Evolutionary conservation across 768 basidiomycete species (phyloP), one percentile per base, ranked within the genome.

Genomic region (Psilocybe sp.): DNA sequence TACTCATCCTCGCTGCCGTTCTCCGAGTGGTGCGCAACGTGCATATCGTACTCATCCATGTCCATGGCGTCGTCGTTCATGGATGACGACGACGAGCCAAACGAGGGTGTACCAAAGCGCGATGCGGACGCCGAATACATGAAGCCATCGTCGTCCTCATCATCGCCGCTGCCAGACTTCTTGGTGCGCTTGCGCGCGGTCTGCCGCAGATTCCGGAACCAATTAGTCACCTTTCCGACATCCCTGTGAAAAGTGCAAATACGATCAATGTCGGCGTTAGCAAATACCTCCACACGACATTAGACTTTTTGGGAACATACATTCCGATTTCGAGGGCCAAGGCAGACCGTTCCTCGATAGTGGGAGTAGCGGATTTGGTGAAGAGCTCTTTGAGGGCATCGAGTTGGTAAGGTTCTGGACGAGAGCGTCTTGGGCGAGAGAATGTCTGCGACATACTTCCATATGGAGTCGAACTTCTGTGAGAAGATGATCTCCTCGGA

Each of bases 181-280:
- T 76, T 82, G 49, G 79, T 77, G 18, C 88, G 81, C 66, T 84
- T 89, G 38, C 88, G 71, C n/a, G 88, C 78, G 14, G 86, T 87
- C 69, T 92, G 89, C 34, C 89, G 80, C 50, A 91, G 75, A 62
- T 92, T 92, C 33, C 89, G 77, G 75, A 91, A 91, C 89, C 89
- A 92, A 64, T 92, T 92, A 14, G 89, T 89, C 46, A 92, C 88
- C 68, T 89, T 89, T 55, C 83, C 85, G 49, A 91, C 66, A 67
- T 92, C 89, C 89, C 81, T 84, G 60, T 51, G 49, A 53, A 49
- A 47, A 60, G 23, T 28, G 23, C 23, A 50, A 51, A 58, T 32
- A 45, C 57, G 36, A 51, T 49, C 56, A 39, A 47, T 51, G 46
- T 40, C 32, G 43, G 46, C 28, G 56, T 59, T 46, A 53, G 56